Conservation (phyloP, 2,329 filamentous ascomycete genomes). For the Hypoxylon sp. region DNA sequence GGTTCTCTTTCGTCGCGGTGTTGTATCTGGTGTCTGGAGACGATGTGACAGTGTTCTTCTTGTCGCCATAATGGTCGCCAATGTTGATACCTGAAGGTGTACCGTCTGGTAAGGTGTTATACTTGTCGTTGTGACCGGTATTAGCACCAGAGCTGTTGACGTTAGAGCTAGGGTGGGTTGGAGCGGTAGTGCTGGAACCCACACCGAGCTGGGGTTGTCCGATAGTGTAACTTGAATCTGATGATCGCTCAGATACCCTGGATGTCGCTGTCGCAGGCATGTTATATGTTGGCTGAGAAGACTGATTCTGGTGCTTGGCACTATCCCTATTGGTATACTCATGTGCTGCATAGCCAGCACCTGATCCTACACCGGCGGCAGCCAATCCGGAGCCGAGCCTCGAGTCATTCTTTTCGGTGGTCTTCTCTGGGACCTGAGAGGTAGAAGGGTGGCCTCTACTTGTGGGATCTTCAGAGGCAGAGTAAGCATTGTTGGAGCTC, state of each 20-base stretch:
- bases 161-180: background rate
- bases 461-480: constrained; percentile 15
- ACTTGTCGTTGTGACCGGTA: constrained; percentile 32
- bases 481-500: background rate
- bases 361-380: constrained; percentile 29
- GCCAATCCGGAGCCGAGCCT: constrained; percentile 27
- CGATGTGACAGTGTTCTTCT: background rate
- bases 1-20: constrained; percentile 6
- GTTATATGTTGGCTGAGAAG: constrained; percentile 11
- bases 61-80: constrained; percentile 7
- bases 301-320: background rate
- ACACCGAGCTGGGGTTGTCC: constrained; percentile 18
- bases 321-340: constrained; percentile 20
- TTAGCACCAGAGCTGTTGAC: background rate
- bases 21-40: constrained; percentile 4
- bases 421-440: constrained; percentile 16
- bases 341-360: constrained; percentile 36
- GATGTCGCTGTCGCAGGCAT: constrained; percentile 2
- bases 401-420: constrained; percentile 15
- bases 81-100: constrained; percentile 46
- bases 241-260: background rate
- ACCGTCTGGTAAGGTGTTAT: constrained; percentile 46
- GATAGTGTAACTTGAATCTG: constrained; percentile 8
- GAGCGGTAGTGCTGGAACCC: background rate
- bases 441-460: constrained; percentile 3